Evolutionary conservation across 2,329 filamentous ascomycete genomes (phyloP).

Genomic region (Trichoderma citrinoviride): DNA sequence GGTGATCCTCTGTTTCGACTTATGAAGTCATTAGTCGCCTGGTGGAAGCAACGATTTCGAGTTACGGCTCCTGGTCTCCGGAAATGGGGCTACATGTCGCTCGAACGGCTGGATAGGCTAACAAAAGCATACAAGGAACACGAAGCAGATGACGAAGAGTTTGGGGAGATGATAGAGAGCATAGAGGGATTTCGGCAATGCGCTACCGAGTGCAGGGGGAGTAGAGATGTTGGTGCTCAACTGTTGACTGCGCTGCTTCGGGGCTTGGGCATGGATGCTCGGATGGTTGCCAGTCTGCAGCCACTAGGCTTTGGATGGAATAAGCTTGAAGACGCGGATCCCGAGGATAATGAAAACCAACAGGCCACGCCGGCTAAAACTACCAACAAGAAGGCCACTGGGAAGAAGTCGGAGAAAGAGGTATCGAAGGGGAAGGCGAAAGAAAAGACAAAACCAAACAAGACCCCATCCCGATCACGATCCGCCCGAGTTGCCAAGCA

Average conservation of each 20-base stretch:
- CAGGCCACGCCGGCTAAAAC: constrained; percentile 21
- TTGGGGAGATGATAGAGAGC: constrained; percentile 73
- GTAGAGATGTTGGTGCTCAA: constrained; percentile 82
- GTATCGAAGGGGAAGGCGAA: constrained; percentile 26
- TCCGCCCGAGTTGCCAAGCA: constrained; percentile 20
- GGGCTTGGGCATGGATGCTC: constrained; percentile 75
- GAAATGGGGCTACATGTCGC: constrained; percentile 85
- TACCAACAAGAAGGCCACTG: constrained; percentile 19
- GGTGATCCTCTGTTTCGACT: constrained; percentile 79
- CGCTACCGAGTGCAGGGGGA: constrained; percentile 72
- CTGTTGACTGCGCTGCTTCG: constrained; percentile 84
- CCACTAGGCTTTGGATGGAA: constrained; percentile 88
- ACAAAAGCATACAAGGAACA: constrained; percentile 67
- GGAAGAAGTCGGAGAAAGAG: constrained; percentile 20
- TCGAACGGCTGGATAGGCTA: constrained; percentile 71
- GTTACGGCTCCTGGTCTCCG: constrained; percentile 75
- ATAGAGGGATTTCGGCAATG: constrained; percentile 65
- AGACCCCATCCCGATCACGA: constrained; percentile 1
- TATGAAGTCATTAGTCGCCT: constrained; percentile 71
- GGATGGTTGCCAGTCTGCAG: constrained; percentile 82
- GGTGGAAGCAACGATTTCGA: constrained; percentile 84
- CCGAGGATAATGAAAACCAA: constrained; percentile 37
- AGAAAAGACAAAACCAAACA: constrained; percentile 11
- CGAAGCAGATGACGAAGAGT: constrained; percentile 62
- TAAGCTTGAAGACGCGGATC: constrained; percentile 74